Base-by-base conservation (phyloP, 208 protist genomes). In the Trypanosoma melophagium region DNA sequence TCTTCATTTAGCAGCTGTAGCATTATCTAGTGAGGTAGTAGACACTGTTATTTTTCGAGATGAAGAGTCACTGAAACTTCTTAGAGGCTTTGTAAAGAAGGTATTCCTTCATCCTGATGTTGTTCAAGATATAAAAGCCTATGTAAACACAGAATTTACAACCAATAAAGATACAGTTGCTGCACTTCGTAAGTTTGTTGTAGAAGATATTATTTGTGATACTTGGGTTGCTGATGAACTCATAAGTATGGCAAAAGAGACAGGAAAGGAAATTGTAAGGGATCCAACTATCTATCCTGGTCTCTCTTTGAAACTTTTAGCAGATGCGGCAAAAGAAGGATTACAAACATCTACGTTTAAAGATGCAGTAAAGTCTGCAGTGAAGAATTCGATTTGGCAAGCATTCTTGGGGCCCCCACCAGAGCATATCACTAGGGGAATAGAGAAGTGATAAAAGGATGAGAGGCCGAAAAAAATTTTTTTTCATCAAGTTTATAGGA, bases 221-320 rank as follows among this genome's bases (percentile, higher is more conserved):
- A 14, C 61, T 13, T 96, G 87, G 86, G 90, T 96, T 55, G 77
- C 78, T 50, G 90, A 96, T 57, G 86, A 96, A 59, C 86, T 96
- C 21, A 70, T 94, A 35, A 80, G 69, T 21, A 71, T 92, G 49
- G 84, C 76, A 16, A 73, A 76, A 52, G 80, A 87, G 25, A 57
- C 84, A 1, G 78, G 77, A 2, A 80, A 72, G 22, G 76, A 77
- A 9, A 65, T 91, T 25, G 79, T 80, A 60, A 52, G 40, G 17
- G 87, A 96, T 79, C 67, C 54, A 1, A 70, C 74, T 40, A 47
- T 96, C 7, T 89, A 79, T 69, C 87, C 86, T 17, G 53, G 59
- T 8, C 77, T 74, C 25, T 69, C 90, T 10, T 66, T 95, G 8
- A 21, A 35, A 28, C 81, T 82, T 51, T 58, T 95, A n/a, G 78